These are phyloP conservation scores for Aaosphaeria pasadenensis DNA, from an alignment of 2,329 filamentous ascomycete genomes.

Conservation along the genomic window DNA sequence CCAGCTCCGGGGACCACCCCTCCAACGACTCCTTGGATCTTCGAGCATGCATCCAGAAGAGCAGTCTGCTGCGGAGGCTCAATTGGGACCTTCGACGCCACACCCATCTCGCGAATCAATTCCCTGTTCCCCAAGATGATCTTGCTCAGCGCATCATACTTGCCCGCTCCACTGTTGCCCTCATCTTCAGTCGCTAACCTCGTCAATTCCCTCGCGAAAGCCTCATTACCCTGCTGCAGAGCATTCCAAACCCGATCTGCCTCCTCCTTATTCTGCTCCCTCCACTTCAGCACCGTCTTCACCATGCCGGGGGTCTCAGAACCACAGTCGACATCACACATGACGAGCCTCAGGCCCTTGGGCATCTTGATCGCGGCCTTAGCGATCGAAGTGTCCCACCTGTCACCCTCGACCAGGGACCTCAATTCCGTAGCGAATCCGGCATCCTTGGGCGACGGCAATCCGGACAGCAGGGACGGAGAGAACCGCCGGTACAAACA, in stretches of 20 bases:
- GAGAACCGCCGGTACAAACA: conserved; percentile 93
- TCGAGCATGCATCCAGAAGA: conserved; percentile 71
- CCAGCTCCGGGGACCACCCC: conserved; percentile 93
- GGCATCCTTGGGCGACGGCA: conserved; percentile 64
- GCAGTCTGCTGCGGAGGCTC: conserved; percentile 84
- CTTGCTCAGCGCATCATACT: conserved; percentile 50
- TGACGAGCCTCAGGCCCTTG: conserved; percentile 70
- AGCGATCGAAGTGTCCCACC: conserved; percentile 78
- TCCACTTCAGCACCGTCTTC: conserved; percentile 83
- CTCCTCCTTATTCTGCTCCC: conserved; percentile 60
- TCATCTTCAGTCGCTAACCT: conserved; percentile 44
- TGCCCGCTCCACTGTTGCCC: conserved; percentile 37
- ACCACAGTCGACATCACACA: conserved; percentile 96
- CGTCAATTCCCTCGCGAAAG: conserved; percentile 63
- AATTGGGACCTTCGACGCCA: conserved; percentile 73
- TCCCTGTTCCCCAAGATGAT: conserved; percentile 52
- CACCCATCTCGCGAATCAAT: conserved; percentile 74
- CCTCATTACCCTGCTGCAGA: conserved; percentile 72
- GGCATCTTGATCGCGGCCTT: conserved; percentile 72
- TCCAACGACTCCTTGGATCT: conserved; percentile 76
- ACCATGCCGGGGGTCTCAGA: conserved; percentile 95
- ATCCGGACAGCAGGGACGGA: conserved; percentile 64
- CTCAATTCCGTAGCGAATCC: conserved; percentile 67
- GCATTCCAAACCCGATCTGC: conserved; percentile 70
- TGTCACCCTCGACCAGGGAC: conserved; percentile 58